Percentiles rank a stretch among this genome's conserved stretches.
These are phyloP conservation scores for Mallotus repandus DNA, from an alignment of 441 rosid species.

Conservation along the genomic window DNA sequence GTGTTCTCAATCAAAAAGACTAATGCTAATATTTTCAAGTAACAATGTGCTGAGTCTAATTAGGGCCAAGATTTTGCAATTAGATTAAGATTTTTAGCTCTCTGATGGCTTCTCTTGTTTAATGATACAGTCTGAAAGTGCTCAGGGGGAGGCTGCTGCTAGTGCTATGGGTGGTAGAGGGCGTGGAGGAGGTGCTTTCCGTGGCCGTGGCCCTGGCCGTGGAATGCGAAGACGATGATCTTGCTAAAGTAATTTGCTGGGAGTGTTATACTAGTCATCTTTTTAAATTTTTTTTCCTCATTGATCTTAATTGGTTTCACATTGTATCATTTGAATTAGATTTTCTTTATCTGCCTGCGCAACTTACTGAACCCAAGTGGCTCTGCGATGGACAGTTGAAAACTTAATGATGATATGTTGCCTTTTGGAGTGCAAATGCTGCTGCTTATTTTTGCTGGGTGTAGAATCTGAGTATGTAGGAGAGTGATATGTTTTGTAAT, in stretches of 20 bases:
- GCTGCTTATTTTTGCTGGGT: background rate
- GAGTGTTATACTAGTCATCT: constrained; percentile 1
- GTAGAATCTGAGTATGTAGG: background rate
- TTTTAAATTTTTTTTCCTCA: background rate
- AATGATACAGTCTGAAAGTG: constrained; percentile 85
- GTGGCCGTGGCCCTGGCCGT: constrained; percentile 96
- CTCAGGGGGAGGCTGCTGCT: constrained; percentile 97
- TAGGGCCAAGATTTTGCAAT: background rate
- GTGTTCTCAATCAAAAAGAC: too few species aligned
- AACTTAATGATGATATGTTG: background rate
- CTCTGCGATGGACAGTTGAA: background rate
- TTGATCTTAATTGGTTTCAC: constrained; percentile 1
- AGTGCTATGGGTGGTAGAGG: constrained; percentile 95
- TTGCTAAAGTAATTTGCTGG: background rate
- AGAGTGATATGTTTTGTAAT: background rate
- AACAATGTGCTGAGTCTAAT: background rate
- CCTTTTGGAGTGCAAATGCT: background rate
- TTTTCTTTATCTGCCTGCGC: background rate
- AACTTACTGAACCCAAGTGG: background rate
- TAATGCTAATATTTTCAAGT: too few species aligned
- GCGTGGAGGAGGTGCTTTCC: constrained; percentile 67
- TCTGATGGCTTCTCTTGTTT: constrained; percentile 3
- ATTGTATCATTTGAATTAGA: background rate
- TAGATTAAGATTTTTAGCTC: background rate
- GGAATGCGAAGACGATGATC: constrained; percentile 95